Base-by-base conservation (phyloP, 192 early-diverging fungal species). In the Nowakowskiella sp. region DNA sequence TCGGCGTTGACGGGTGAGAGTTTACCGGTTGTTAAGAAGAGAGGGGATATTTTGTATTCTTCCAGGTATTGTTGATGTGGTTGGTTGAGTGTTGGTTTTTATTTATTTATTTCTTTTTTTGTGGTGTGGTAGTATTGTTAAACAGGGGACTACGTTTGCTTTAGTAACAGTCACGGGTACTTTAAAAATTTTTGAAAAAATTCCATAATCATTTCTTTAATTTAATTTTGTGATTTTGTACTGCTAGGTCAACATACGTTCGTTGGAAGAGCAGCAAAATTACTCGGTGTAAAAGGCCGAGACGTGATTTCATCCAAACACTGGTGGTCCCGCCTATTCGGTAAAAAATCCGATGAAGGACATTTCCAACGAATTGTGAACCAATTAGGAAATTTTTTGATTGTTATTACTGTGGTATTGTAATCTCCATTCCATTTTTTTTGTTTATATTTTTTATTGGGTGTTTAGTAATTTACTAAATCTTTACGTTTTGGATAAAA, bases 1-100 rank as follows among this genome's bases (percentile, higher is more conserved):
- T 85, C 90, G 29, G 89, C 89, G 6, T 78, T 96, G 36, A 96
- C 92, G 1, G 92, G 92, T 47, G 92, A 96, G 74, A 91, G 90
- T 23, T 68, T 96, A 16, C 91, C 90, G 0, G 88, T 92, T 6
- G 64, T 75, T 58, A 91, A 91, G 72, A 82, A 81, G 58, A 90
- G 87, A 65, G 84, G 83, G 45, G 73, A 78, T 55, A 90, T 84
- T 28, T 87, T 87, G 39, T 95, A 91, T 73, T 92, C 92, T 25
- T 91, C 88, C 31, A 89, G n/a, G n/a, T n/a, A n/a, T n/a, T n/a
- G n/a, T n/a, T n/a, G n/a, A n/a, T n/a, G n/a, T n/a, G n/a, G n/a
- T n/a, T n/a, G n/a, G n/a, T n/a, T n/a, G n/a, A n/a, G n/a, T n/a
- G n/a, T n/a, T n/a, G n/a, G n/a, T n/a, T n/a, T n/a, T n/a, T n/a